Base-by-base conservation (phyloP, 1,284 basidiomycete genomes). In the Tremellales sp. region DNA sequence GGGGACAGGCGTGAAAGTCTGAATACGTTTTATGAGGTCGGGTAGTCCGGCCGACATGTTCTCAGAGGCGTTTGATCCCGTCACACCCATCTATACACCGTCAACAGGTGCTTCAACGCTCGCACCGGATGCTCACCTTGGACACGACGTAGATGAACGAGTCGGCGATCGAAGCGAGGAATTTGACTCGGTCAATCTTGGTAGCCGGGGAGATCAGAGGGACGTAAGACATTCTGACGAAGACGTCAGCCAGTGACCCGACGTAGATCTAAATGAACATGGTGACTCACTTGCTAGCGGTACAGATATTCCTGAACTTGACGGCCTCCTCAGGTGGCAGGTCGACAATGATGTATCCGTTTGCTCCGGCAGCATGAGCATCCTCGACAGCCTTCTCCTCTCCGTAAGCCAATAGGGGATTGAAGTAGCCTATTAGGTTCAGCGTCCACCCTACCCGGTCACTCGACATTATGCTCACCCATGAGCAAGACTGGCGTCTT, bases 311-410 rank as follows among this genome's bases (percentile, higher is more conserved):
- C 42, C 93, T 81, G 80, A 99, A 98, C 31, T 81, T 77, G 58
- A 89, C 76, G 17, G 94, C 94, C 75, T 99, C 96, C 76, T 97
- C 93, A 4, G 96, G 94, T 19, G 96, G 96, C 21, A 98, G 82
- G 73, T 99, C 96, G 40, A 97, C 92, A 72, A 99, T 83, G 65
- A 98, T 94, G 73, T 93, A 99, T 5, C 94, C 96, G 73, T 96
- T 97, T 0, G 89, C 96, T 26, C 94, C 94, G 22, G 90, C 89
- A 47, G 84, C 83, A 46, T 76, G 80, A 4, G 92, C 93, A 68
- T 96, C 92, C 47, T 84, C 80, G 41, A 97, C 91, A 2, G 94
- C 88, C 68, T 84, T 87, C 60, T 93, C 87, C 75, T 98, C 96
- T 10, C 91, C 92, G 68, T 97, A 94, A 0, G 93, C 89, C 45